Evolutionary conservation across 2,329 filamentous ascomycete species (phyloP), one percentile per base, ranked within the genome.

Genomic region (Trichoderma sp.): DNA sequence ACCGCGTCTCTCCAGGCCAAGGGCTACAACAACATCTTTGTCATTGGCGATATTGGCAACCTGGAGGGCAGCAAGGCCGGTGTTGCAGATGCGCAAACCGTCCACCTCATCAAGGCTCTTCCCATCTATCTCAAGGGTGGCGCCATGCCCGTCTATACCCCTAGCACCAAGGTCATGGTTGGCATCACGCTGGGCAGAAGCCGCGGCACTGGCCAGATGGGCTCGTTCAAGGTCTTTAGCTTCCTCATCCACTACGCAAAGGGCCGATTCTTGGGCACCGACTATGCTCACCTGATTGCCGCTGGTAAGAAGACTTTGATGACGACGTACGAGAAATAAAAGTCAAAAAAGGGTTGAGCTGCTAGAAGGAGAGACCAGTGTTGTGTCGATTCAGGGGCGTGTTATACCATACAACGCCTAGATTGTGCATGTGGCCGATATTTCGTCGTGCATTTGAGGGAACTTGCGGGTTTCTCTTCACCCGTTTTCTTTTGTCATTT

Each of bases 11-110:
- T 88, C 12, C 84, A 83, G 59, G 81, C 80, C 1, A 79, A 82
- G 7, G 82, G 81, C 1, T 76, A 85, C 76, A 69, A 78, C 9
- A 85, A 87, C 79, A 82, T 88, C 67, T 88, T 87, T 78, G 82
- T 86, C 21, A 73, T 85, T 4, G 87, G 87, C 35, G 87, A 88
- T 74, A 84, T 81, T 0, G 86, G 86, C 9, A 83, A 82, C 77
- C 81, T 87, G 21, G 84, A 88, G 78, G 75, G 66, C 2, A 78
- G 80, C 35, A 85, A 84, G 75, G 81, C 81, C 1, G 69, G 77
- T 6, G 59, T 79, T 29, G 82, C 83, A 12, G 83, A 84, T 38
- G 63, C 79, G 3, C 86, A 87, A 79, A 69, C 79, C 4, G 71
- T 76, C 24, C 82, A 85, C 72, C 76, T 85, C 29, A 78, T 83